These are phyloP conservation scores for Yarrowia hollandica DNA, from an alignment of 805 yeast species.

Conservation along the genomic window DNA sequence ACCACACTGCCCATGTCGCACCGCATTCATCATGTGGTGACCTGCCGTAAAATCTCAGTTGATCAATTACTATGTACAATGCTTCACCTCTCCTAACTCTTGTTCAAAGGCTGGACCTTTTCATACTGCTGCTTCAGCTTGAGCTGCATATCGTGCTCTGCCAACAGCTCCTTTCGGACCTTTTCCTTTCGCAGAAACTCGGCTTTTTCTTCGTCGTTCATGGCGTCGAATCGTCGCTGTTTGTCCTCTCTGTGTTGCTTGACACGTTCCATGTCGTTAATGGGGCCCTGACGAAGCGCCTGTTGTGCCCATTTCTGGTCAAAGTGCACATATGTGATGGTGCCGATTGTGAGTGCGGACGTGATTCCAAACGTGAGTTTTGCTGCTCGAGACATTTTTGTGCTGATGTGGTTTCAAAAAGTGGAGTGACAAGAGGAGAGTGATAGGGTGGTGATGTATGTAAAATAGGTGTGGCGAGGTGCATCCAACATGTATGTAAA, in stretches of 20 bases:
- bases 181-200: slow-evolving; percentile 20
- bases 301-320: slow-evolving; percentile 26
- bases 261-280: slow-evolving; percentile 22
- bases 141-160: slow-evolving; percentile 26
- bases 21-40: no score
- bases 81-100: background rate
- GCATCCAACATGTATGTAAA: background rate
- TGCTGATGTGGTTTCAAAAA: background rate
- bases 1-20: no score
- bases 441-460: background rate
- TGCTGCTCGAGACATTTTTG: slow-evolving; percentile 24
- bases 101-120: slow-evolving; percentile 18
- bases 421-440: background rate
- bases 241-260: background rate
- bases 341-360: background rate
- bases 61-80: slow-evolving; percentile 13
- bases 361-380: slow-evolving; percentile 29
- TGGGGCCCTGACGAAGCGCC: slow-evolving; percentile 28
- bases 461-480: slow-evolving; percentile 24
- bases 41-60: no score
- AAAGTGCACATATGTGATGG: slow-evolving; percentile 21
- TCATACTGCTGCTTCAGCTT: slow-evolving; percentile 25
- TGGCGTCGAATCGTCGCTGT: background rate
- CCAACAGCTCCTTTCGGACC: slow-evolving; percentile 28
- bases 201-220: slow-evolving; percentile 23